Evolutionary conservation across 1,284 basidiomycete genomes (phyloP).

Genomic region (Rhodotorula sp.): DNA sequence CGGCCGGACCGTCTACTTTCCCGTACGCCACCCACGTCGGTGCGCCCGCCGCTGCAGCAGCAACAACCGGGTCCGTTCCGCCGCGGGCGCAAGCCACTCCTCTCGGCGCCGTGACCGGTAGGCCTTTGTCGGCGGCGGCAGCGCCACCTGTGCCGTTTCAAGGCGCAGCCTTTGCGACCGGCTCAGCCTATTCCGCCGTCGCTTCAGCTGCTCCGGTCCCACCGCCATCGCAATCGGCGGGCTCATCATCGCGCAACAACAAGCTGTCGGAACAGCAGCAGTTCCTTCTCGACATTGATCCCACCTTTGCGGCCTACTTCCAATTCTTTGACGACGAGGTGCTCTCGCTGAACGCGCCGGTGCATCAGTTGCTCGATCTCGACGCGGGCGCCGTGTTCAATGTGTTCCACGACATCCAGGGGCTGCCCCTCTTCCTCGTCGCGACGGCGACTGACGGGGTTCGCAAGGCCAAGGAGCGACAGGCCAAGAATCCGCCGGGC

Average conservation of each 20-base stretch:
- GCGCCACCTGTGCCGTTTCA: too few relatives aligned
- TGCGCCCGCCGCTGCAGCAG: too few relatives aligned
- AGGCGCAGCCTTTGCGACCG: too few relatives aligned
- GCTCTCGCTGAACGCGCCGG: background rate
- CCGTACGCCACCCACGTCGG: too few relatives aligned
- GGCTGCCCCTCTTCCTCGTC: background rate
- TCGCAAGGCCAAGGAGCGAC: conserved; percentile 8
- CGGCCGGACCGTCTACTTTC: too few relatives aligned
- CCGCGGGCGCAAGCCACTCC: too few relatives aligned
- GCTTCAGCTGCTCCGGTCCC: background rate
- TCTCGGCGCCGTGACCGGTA: too few relatives aligned
- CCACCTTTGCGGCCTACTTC: conserved; percentile 5
- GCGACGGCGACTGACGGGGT: conserved; percentile 16
- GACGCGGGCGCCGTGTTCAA: conserved; percentile 3
- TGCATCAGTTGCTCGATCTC: conserved; percentile 12
- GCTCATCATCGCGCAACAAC: background rate
- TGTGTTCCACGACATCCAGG: conserved; percentile 6
- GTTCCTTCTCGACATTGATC: conserved; percentile 12
- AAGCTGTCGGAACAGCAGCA: background rate
- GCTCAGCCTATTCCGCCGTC: background rate
- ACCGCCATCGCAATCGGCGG: background rate
- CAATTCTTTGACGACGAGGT: background rate
- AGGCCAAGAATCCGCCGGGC: too few relatives aligned
- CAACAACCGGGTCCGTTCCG: too few relatives aligned
- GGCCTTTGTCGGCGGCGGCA: background rate